phyloP scores from a whole-genome alignment of 352 stramenopile species.

The Pythium vanterpoolii region DNA sequence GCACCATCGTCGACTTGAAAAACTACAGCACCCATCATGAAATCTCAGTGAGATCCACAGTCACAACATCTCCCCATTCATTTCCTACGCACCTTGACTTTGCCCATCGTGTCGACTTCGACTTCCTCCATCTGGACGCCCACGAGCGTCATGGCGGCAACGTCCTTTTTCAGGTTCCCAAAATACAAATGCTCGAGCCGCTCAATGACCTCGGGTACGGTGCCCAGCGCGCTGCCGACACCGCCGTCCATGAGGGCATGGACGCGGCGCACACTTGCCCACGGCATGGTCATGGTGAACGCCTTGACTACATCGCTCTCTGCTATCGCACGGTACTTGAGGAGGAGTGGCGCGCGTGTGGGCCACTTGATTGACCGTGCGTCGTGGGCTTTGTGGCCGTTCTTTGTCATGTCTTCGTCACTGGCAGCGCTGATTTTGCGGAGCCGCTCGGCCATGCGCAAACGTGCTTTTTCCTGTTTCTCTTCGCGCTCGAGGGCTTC shows the following conservation, averaged over 20 bases:
- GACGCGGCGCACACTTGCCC: conserved; percentile 15
- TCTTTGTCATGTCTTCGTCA: background rate
- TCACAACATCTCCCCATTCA: background rate
- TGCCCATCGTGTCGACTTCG: conserved; percentile 13
- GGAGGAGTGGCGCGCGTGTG: conserved; percentile 7
- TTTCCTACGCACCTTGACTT: conserved; percentile 17
- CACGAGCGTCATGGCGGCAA: conserved; percentile 20
- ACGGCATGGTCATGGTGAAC: conserved; percentile 23
- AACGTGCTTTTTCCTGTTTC: background rate
- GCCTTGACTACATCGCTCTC: conserved; percentile 11
- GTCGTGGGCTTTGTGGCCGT: background rate
- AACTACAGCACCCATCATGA: conserved; percentile 6
- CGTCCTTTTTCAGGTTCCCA: conserved; percentile 15
- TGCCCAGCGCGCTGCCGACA: conserved; percentile 13
- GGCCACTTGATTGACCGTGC: background rate
- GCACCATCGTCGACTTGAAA: conserved; percentile 20
- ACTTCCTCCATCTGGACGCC: conserved; percentile 24
- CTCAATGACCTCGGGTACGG: conserved; percentile 17
- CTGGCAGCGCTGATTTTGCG: conserved; percentile 9
- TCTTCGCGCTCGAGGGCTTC: conserved; percentile 20
- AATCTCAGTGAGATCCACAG: background rate
- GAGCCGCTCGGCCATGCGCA: conserved; percentile 11
- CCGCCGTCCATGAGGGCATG: conserved; percentile 12
- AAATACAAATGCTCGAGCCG: conserved; percentile 20
- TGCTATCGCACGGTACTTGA: conserved; percentile 15